These are phyloP conservation scores for Tuber brumale DNA, from an alignment of 495 filamentous ascomycete genomes.

Conservation along the genomic window DNA sequence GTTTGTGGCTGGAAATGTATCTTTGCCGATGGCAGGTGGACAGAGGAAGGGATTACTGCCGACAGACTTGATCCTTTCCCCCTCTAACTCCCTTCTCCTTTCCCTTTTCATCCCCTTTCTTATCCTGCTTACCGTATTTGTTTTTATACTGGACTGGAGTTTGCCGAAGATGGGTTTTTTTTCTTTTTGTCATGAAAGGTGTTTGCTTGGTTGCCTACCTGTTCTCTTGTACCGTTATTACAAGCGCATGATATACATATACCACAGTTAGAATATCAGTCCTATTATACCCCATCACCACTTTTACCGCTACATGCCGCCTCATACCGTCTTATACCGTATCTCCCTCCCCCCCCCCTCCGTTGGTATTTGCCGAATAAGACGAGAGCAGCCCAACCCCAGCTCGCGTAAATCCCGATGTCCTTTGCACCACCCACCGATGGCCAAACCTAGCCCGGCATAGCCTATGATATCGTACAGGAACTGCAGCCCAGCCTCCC, in stretches of 20 bases:
- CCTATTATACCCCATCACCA: neutral
- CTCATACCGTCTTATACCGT: neutral
- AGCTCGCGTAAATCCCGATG: neutral
- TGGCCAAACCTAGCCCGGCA: neutral
- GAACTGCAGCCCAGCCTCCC: neutral
- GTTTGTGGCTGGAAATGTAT: conserved; percentile 75
- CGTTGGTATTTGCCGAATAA: neutral
- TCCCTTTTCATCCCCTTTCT: neutral
- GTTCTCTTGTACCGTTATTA: neutral
- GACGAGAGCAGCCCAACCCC: neutral
- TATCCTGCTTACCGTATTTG: neutral
- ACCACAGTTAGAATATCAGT: neutral
- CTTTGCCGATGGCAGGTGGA: conserved; percentile 75
- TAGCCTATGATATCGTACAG: neutral
- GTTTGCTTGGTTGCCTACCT: neutral
- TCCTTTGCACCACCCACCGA: neutral
- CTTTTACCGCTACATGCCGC: neutral
- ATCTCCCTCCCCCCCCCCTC: neutral
- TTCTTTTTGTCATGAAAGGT: neutral
- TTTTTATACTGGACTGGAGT: neutral
- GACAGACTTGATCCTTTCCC: conserved; percentile 23
- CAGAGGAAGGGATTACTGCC: conserved; percentile 73
- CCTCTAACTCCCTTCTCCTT: neutral
- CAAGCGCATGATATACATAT: neutral
- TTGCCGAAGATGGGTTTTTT: neutral